A percentile compares a stretch with the other conserved stretches of the same genome.
Evolutionary conservation across 73 alveolate genomes (phyloP).

Genomic region (Effrenium voratum): DNA sequence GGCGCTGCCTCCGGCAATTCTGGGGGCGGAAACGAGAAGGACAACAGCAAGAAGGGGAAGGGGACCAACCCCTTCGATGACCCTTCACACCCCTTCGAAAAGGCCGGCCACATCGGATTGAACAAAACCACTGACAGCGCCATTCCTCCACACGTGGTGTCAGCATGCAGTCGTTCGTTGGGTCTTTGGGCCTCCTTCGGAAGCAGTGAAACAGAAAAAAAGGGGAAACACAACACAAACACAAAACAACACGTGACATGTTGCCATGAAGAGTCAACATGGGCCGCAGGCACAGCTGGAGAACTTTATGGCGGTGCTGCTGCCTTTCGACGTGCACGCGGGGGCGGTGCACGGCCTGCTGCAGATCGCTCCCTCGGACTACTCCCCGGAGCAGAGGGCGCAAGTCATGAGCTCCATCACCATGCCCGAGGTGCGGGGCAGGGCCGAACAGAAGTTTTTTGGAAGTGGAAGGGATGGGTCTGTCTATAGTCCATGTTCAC

Average conservation of each 20-base stretch:
- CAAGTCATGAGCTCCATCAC: conserved; percentile 87
- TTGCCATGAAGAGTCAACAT: background rate
- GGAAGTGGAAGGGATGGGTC: too few species aligned
- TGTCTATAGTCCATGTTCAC: too few species aligned
- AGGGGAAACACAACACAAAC: too few species aligned
- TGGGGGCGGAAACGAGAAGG: background rate
- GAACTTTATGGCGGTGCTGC: conserved; percentile 73
- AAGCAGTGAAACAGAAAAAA: too few species aligned
- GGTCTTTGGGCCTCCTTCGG: too few species aligned
- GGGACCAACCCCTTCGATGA: conserved; percentile 14
- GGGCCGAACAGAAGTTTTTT: too few species aligned
- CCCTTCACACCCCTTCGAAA: conserved; percentile 14
- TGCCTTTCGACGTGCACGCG: conserved; percentile 50
- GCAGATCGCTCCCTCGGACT: conserved; percentile 79
- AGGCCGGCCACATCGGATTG: too few species aligned
- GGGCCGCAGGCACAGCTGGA: conserved; percentile 55
- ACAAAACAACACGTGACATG: background rate
- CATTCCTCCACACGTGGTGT: too few species aligned
- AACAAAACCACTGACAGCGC: too few species aligned
- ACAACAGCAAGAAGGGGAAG: background rate
- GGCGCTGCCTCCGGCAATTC: background rate
- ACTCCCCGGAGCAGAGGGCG: conserved; percentile 87
- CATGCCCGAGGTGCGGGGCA: conserved; percentile 74
- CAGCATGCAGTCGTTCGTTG: too few species aligned
- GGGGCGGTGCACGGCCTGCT: conserved; percentile 73